Base-by-base conservation (phyloP, 805 yeast species). In the Kluyveromyces nonfermentans region DNA sequence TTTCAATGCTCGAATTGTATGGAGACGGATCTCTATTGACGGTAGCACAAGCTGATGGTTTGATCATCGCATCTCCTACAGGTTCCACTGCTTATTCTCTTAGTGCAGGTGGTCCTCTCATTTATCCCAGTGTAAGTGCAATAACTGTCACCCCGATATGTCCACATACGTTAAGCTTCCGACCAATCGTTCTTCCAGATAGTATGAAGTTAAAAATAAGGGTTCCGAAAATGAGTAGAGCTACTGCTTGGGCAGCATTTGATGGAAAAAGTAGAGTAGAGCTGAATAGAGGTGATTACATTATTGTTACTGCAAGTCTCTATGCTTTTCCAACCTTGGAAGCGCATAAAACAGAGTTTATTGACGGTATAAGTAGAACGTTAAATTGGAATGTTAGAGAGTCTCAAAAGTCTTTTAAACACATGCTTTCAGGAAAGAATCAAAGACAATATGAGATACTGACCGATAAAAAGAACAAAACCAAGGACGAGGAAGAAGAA, bases 31-130 rank as follows among this genome's bases (percentile, higher is more conserved):
- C 85, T 9, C 67, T 88, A 28, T 68, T 89, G 44, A 89, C 97
- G 0, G 82, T 85, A 19, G 93, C 94, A 1, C 96, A 87, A 62
- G 96, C 96, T 1, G 97, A 89, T 64, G 97, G 97, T 0, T 68
- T 89, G 15, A 89, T 90, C 44, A 73, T 89, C 30, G 94, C 96
- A 1, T 88, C 97, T 0, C 97, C 97, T 3, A 88, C 97, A 0
- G 97, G 97, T 0, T 87, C 96, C 1, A 90, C 97, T 0, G 97
- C 97, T 0, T 90, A 90, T 62, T 88, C 96, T 1, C 69, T 90
- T 40, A 82, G 95, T 36, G 97, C 97, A 0, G 97, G 97, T 12
- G 97, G 97, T 1, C 82, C 96, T 0, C 72, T 90, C 40, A 95
- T 90, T 4, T 96, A 89, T 55, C 97, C 97, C 0, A 88, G 86